These are phyloP conservation scores for Tulasnella sp. DNA, from an alignment of 768 basidiomycete species.

Conservation along the genomic window DNA sequence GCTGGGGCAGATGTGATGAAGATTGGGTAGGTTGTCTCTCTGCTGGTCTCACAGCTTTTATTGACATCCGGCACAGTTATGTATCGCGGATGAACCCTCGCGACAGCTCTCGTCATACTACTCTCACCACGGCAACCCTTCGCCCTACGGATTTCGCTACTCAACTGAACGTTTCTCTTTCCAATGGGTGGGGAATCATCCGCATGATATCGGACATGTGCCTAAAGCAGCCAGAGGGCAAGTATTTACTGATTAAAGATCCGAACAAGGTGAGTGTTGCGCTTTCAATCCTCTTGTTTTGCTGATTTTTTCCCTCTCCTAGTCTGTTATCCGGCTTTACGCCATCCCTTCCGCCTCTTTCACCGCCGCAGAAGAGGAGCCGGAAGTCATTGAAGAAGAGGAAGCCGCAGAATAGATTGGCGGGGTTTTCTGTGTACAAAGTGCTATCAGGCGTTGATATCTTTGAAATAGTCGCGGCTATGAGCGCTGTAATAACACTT, in stretches of 20 bases:
- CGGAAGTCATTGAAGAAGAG: slow-evolving; percentile 33
- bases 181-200: slow-evolving; percentile 98
- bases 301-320: slow-evolving; percentile 20
- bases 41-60: neutral
- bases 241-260: slow-evolving; percentile 94
- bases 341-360: slow-evolving; percentile 83
- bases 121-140: slow-evolving; percentile 87
- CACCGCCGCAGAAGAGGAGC: slow-evolving; percentile 66
- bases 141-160: slow-evolving; percentile 88
- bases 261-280: slow-evolving; percentile 67
- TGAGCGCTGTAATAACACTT: neutral
- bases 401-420: slow-evolving; percentile 32
- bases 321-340: slow-evolving; percentile 93
- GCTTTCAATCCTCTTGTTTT: neutral
- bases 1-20: slow-evolving; percentile 96
- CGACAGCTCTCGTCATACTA: slow-evolving; percentile 91
- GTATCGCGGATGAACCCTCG: slow-evolving; percentile 89
- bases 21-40: slow-evolving; percentile 61
- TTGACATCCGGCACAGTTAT: slow-evolving; percentile 43
- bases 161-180: slow-evolving; percentile 87
- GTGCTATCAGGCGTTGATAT: neutral
- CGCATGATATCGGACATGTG: slow-evolving; percentile 87
- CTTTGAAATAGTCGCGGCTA: neutral
- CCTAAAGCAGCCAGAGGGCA: slow-evolving; percentile 96
- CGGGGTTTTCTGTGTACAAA: neutral